phyloP scores from a whole-genome alignment of 1,284 basidiomycete genomes.

The Leccinum fuscescens region DNA sequence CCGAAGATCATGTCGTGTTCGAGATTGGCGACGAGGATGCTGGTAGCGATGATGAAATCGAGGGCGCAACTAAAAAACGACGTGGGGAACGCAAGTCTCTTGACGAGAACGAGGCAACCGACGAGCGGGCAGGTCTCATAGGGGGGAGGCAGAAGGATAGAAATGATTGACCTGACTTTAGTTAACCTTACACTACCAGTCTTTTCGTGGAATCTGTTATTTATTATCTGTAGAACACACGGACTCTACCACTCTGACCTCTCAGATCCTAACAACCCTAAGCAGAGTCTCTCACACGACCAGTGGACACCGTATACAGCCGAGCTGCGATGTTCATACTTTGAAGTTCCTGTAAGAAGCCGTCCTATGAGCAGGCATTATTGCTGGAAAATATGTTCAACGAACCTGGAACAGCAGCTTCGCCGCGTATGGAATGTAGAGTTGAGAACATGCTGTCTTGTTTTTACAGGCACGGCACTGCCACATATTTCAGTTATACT shows the following conservation, averaged over 20 bases:
- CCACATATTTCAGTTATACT: conserved; percentile 5
- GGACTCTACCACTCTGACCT: conserved; percentile 15
- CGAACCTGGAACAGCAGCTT: conserved; percentile 88
- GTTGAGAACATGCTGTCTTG: conserved; percentile 89
- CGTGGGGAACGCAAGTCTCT: conserved; percentile 43
- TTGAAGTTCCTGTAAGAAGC: conserved; percentile 69
- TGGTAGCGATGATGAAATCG: conserved; percentile 62
- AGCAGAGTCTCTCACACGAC: conserved; percentile 65
- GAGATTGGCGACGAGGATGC: conserved; percentile 88
- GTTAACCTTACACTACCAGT: not conserved
- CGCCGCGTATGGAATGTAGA: conserved; percentile 90
- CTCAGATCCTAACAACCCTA: conserved; percentile 8
- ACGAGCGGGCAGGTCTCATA: conserved; percentile 69
- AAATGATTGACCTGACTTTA: conserved; percentile 25
- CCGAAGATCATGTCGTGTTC: conserved; percentile 82
- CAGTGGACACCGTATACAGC: conserved; percentile 78
- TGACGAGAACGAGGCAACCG: conserved; percentile 46
- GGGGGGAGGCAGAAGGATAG: conserved; percentile 31
- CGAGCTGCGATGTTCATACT: conserved; percentile 90
- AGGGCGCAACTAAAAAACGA: conserved; percentile 49
- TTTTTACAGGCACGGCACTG: conserved; percentile 90
- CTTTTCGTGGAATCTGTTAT: conserved; percentile 23
- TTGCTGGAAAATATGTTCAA: conserved; percentile 1
- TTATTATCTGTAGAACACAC: conserved; percentile 53
- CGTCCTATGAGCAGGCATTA: not conserved